Evolutionary conservation across 2,329 filamentous ascomycete species (phyloP), one percentile per base, ranked within the genome.

Genomic region (Fusarium pseudonygamai): DNA sequence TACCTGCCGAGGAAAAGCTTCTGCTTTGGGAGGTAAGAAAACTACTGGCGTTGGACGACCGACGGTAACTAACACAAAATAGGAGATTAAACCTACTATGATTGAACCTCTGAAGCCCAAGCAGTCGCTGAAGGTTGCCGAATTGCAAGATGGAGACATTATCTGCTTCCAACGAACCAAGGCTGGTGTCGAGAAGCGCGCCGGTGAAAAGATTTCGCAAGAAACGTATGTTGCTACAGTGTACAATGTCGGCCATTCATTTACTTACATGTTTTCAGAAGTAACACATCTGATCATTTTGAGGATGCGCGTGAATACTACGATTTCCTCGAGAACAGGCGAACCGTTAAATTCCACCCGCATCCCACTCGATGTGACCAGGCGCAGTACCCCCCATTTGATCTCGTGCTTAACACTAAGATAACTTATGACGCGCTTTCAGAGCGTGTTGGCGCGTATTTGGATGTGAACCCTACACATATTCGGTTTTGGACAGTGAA

Each of bases 51-150:
- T 42, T 26, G n/a, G 15, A 57, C 37, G 22, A 20, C 3, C 16
- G 8, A n/a, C 18, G 30, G 13, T 53, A 50, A 36, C 64, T 68
- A 75, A 74, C 42, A 40, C 26, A 42, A 57, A 32, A 49, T 39
- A 90, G 87, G 96, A 99, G 85, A 98, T 99, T 83, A 99, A 98
- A 83, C 95, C 95, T 58, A 93, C 91, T 68, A 98, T 98, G 95
- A 97, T 99, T 75, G 97, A 99, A 80, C 88, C 90, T 12, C 92
- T 99, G 86, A 98, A 98, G 83, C 89, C 92, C 0, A 98, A 97
- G 84, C 91, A 94, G 79, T 94, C 95, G 1, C 87, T 99, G 67
- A 93, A 95, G 74, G 91, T 93, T 67, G 96, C 96, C 4, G 97
- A 99, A 81, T 93, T 99, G 30, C 96, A 98, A 80, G 96, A 99